Percentiles rank a stretch among this genome's conserved stretches.
Conservation (phyloP, 192 early-diverging fungal species). For the Diversispora epigaea region DNA sequence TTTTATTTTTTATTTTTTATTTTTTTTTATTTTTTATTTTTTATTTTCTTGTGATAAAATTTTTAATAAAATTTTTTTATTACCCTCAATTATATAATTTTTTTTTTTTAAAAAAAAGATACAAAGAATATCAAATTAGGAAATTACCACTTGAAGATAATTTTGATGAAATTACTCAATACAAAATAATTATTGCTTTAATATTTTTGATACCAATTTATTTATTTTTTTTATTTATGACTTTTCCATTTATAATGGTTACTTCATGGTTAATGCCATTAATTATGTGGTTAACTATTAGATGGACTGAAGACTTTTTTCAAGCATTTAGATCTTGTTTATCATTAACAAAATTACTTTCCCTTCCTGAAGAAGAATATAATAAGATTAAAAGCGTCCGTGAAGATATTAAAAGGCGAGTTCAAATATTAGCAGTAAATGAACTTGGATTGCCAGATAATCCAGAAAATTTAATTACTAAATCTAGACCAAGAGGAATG, state of each 20-base stretch:
- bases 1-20: background rate
- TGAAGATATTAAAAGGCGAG: conserved; percentile 31
- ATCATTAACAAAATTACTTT: conserved; percentile 34
- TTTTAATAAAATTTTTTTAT: background rate
- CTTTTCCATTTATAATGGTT: conserved; percentile 36
- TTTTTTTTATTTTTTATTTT: background rate
- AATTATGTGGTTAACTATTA: conserved; percentile 47
- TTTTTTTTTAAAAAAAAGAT: conserved; percentile 31
- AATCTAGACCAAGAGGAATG: conserved; percentile 37
- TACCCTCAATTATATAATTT: background rate
- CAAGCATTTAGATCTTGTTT: conserved; percentile 42
- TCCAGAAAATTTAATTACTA: conserved; percentile 39
- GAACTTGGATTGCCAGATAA: conserved; percentile 40
- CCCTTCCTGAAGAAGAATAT: conserved; percentile 39
- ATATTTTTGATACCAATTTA: conserved; percentile 42
- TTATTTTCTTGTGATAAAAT: background rate
- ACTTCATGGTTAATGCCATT: conserved; percentile 38
- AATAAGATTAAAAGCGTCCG: conserved; percentile 33
- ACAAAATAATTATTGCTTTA: conserved; percentile 43
- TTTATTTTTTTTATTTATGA: conserved; percentile 38
- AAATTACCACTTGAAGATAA: conserved; percentile 43
- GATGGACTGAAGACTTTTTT: conserved; percentile 44
- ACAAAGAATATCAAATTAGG: conserved; percentile 40
- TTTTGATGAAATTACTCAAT: conserved; percentile 47
- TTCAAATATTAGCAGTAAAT: conserved; percentile 39